Evolutionary conservation across 805 yeast genomes (phyloP).

Genomic region (Ogataea minuta): DNA sequence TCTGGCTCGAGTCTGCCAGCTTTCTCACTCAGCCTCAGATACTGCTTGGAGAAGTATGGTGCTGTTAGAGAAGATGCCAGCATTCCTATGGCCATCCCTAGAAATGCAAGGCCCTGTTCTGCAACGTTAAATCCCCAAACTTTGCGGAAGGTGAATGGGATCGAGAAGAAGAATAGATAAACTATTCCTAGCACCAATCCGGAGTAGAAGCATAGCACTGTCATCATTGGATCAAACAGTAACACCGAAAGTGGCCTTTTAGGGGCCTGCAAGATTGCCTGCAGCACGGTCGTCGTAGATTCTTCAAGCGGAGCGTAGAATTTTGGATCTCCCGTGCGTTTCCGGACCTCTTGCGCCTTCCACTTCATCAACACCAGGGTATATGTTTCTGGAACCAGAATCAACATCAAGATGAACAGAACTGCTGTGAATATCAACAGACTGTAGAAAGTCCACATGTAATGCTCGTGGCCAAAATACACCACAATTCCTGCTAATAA

Average conservation of each 20-base stretch:
- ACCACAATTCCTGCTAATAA: slow-evolving; percentile 58
- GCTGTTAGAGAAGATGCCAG: slow-evolving; percentile 40
- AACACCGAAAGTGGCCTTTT: slow-evolving; percentile 52
- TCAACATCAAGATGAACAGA: slow-evolving; percentile 23
- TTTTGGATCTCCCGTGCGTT: slow-evolving; percentile 37
- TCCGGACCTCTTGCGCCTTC: slow-evolving; percentile 51
- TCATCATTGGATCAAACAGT: slow-evolving; percentile 53
- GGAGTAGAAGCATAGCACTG: slow-evolving; percentile 51
- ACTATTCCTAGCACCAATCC: slow-evolving; percentile 58
- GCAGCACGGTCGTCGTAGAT: slow-evolving; percentile 34
- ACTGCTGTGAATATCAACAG: slow-evolving; percentile 53
- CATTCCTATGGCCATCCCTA: slow-evolving; percentile 56
- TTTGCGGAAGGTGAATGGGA: slow-evolving; percentile 56
- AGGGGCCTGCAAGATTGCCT: slow-evolving; percentile 44
- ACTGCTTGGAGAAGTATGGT: slow-evolving; percentile 34
- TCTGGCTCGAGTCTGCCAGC: slow-evolving; percentile 53
- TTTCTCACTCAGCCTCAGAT: slow-evolving; percentile 31
- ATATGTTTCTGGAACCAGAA: slow-evolving; percentile 43
- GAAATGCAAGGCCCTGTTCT: slow-evolving; percentile 62
- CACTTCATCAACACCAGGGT: slow-evolving; percentile 48
- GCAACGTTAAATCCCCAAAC: slow-evolving; percentile 52
- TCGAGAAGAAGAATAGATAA: slow-evolving; percentile 64
- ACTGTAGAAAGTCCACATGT: slow-evolving; percentile 73
- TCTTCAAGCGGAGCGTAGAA: slow-evolving; percentile 43
- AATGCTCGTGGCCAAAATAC: slow-evolving; percentile 45